Percentiles rank a stretch among this genome's conserved stretches.
These are phyloP conservation scores for Cucurbita ficifolia DNA, from an alignment of 306 rosid species.

Conservation along the genomic window DNA sequence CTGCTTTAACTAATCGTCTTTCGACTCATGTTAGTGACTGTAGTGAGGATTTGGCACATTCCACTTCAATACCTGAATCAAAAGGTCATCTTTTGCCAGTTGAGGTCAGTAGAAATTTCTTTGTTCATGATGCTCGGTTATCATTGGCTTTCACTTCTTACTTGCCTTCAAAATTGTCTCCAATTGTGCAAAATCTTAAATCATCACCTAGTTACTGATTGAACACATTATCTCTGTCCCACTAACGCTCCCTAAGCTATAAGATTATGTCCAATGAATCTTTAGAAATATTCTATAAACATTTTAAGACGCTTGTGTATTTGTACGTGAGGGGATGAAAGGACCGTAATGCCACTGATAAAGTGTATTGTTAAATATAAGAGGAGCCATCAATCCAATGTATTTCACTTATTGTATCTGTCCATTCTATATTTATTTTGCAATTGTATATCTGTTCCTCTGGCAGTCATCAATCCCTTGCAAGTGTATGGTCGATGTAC, in stretches of 20 bases:
- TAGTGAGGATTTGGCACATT: slow-evolving; percentile 17
- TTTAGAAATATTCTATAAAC: neutral
- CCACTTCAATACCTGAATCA: slow-evolving; percentile 23
- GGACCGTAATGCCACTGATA: neutral
- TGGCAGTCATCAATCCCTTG: neutral
- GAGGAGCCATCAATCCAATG: neutral
- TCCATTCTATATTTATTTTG: neutral
- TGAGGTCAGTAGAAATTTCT: slow-evolving; percentile 35
- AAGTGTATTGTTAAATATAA: neutral
- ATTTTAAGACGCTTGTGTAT: neutral
- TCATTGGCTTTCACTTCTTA: neutral
- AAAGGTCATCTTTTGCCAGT: slow-evolving; percentile 16
- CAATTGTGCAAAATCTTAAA: neutral
- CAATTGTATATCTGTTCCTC: neutral
- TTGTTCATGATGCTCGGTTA: neutral
- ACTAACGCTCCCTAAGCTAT: neutral
- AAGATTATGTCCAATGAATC: slow-evolving; percentile 3
- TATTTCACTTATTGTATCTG: neutral
- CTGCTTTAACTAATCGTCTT: slow-evolving; percentile 11
- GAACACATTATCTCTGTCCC: neutral
- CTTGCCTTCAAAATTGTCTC: neutral
- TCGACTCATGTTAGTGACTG: slow-evolving; percentile 15
- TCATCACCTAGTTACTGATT: neutral
- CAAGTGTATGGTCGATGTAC: neutral
- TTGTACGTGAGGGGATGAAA: neutral